Evolutionary conservation across 257 asterid genomes (phyloP).

Genomic region (Gynochthodes officinalis): DNA sequence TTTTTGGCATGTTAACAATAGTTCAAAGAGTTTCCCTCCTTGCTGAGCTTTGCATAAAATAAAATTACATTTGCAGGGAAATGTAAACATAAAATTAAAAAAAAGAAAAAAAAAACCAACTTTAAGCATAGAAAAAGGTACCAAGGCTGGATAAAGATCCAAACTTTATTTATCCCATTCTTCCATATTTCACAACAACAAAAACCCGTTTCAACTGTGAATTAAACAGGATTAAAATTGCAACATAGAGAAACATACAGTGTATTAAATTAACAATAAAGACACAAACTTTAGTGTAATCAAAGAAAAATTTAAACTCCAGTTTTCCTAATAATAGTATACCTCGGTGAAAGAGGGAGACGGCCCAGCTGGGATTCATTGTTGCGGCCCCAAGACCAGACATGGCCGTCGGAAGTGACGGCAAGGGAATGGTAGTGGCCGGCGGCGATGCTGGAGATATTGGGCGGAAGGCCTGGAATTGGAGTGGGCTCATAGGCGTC

Average conservation of each 20-base stretch:
- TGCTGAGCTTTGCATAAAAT: neutral
- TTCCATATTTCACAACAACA: neutral
- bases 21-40: neutral
- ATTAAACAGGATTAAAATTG: no score
- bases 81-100: neutral
- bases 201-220: neutral
- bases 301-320: neutral
- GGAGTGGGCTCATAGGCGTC: slow-evolving; percentile 93
- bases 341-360: slow-evolving; percentile 56
- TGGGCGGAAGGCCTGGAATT: slow-evolving; percentile 58
- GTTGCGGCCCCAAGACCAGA: slow-evolving; percentile 97
- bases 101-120: neutral
- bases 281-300: neutral
- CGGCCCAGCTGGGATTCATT: slow-evolving; percentile 79
- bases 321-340: no score
- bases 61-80: no score
- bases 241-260: no score
- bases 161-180: neutral
- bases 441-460: slow-evolving; percentile 61
- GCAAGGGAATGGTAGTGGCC: slow-evolving; percentile 97
- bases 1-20: neutral
- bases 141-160: neutral
- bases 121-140: neutral
- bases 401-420: slow-evolving; percentile 67
- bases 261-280: neutral